Evolutionary conservation across 352 stramenopile genomes (phyloP), one percentile per base, ranked within the genome.

Genomic region (Pythium sukuiense): DNA sequence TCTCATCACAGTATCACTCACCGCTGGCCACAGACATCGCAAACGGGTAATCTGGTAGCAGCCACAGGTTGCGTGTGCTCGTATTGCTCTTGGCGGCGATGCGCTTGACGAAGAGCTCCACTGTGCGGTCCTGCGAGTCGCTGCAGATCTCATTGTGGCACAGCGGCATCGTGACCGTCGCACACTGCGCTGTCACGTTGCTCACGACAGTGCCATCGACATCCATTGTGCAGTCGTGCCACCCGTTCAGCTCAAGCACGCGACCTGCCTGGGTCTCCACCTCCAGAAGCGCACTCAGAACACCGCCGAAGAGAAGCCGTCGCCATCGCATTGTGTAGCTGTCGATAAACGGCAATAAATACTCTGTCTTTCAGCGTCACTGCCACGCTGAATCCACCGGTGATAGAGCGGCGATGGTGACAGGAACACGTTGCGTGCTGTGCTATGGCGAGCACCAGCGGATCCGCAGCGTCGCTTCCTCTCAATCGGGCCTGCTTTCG

Each of bases 81-180:
- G 63, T 53, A 18, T 18, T 41, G 53, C 48, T 71, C 2, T 16
- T 56, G 14, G 64, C 63, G 0, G 59, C 33, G 20, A 74, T 60
- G 5, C 68, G 68, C 68, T 74, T 74, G 45, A 74, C 55, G 30
- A 69, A 74, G 9, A 73, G 27, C 6, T 69, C 49, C 26, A 73
- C 61, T 32, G 61, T 66, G 41, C 67, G 67, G 46, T 65, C 46
- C 49, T 63, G 24, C 12, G 9, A 29, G 43, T 65, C 56, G 30
- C 12, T 45, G 52, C 67, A 73, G 11, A 73, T 54, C 39, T 63
- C 56, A 27, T 54, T 39, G 63, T 73, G 61, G 55, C 67, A 73
- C 14, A 73, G 43, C 33, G 67, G 67, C 55, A 70, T 66, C 14
- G 53, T 58, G 18, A 72, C 65, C 0, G 65, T 67, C 43, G 59